Evolutionary conservation across 495 filamentous ascomycete genomes (phyloP).

Genomic region (Acidiella bohemica): DNA sequence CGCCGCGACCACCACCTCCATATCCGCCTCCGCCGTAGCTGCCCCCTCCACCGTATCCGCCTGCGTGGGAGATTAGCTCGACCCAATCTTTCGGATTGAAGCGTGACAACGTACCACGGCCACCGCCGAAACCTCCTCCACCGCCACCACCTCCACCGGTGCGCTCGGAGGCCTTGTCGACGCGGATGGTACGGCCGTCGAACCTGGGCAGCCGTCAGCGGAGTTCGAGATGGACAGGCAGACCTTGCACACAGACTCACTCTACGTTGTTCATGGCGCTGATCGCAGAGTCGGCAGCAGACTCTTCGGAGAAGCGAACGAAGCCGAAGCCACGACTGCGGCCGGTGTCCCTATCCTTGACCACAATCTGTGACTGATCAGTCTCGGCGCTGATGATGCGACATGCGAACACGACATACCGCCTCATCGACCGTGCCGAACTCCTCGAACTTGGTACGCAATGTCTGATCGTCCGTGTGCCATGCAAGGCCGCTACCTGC

Average conservation of each 20-base stretch:
- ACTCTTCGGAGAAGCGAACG: conserved; percentile 68
- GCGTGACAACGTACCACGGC: conserved; percentile 25
- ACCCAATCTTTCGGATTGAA: no score
- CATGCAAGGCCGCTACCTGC: conserved; percentile 74
- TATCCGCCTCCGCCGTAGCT: conserved; percentile 7
- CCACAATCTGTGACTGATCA: conserved; percentile 56
- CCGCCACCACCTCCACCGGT: conserved; percentile 43
- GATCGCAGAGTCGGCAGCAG: conserved; percentile 76
- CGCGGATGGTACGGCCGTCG: conserved; percentile 88
- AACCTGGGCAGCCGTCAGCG: conserved; percentile 44
- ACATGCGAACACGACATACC: conserved; percentile 38
- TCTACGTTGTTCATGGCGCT: conserved; percentile 82
- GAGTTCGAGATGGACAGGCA: neutral
- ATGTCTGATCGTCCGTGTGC: conserved; percentile 81
- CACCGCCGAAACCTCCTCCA: conserved; percentile 31
- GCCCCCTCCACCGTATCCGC: conserved; percentile 24
- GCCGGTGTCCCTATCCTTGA: conserved; percentile 92
- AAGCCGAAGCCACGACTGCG: conserved; percentile 97
- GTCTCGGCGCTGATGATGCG: neutral
- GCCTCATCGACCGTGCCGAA: conserved; percentile 86
- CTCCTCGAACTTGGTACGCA: conserved; percentile 77
- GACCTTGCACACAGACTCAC: conserved; percentile 37
- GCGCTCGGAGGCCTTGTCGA: conserved; percentile 88
- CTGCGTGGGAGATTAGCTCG: no score
- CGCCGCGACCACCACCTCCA: conserved; percentile 18